phyloP scores from a whole-genome alignment of 768 basidiomycete species.

The Trametes gibbosa region DNA sequence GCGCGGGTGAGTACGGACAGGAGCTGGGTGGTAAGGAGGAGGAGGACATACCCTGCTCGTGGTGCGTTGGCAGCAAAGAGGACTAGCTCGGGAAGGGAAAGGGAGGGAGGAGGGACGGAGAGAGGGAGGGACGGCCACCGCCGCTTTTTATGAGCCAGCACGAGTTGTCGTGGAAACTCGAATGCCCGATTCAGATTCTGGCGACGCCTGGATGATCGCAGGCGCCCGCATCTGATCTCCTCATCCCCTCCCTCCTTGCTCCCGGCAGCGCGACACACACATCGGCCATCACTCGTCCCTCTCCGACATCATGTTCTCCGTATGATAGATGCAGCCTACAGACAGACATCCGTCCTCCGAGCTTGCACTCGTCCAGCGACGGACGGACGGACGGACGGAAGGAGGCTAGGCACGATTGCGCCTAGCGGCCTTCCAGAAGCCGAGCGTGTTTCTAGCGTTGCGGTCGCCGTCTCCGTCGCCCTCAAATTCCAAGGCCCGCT shows the following conservation, averaged over 20 bases:
- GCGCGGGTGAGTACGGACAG: not conserved
- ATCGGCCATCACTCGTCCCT: not conserved
- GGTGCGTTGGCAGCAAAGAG: slow-evolving; percentile 33
- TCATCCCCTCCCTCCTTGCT: not conserved
- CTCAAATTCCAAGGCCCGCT: too few species aligned
- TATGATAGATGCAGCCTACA: not conserved
- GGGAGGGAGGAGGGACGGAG: slow-evolving; percentile 7
- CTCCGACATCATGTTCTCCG: not conserved
- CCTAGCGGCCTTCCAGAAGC: not conserved
- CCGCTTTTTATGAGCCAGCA: slow-evolving; percentile 7
- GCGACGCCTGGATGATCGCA: not conserved
- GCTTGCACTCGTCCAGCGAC: not conserved
- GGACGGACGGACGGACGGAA: not conserved
- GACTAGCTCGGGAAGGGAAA: slow-evolving; percentile 33
- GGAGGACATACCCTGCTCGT: slow-evolving; percentile 45
- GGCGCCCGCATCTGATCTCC: slow-evolving; percentile 5
- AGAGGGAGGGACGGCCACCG: not conserved
- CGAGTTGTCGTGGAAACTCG: slow-evolving; percentile 11
- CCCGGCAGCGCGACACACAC: not conserved
- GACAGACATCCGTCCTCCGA: not conserved
- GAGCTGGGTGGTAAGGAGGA: not conserved
- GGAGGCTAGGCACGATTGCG: not conserved
- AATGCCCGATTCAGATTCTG: not conserved
- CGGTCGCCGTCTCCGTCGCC: slow-evolving; percentile 3
- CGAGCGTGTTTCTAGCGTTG: not conserved